Evolutionary conservation across 164 flowering plant species (phyloP), one percentile per base, ranked within the genome.

Genomic region (Umbilicus rupestris): DNA sequence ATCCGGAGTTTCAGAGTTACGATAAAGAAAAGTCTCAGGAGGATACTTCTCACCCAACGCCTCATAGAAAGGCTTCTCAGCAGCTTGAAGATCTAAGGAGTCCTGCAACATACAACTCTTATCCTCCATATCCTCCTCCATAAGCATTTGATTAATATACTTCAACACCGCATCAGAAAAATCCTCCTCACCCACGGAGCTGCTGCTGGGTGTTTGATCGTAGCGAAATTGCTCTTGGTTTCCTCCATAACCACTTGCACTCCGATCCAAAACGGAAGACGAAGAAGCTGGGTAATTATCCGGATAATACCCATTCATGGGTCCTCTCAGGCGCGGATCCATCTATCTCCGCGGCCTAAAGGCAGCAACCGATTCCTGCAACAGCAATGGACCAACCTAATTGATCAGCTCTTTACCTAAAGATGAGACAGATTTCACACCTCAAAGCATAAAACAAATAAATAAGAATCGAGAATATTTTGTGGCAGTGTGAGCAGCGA

Each of bases 1-100:
- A 57, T 73, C 80, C 0, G 63, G 74, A 58, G 65, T 75, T 42
- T 76, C 82, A 7, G 60, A 30, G 24, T n/a, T 44, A 28, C 67
- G 65, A 35, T 39, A 74, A 60, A 66, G 49, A 17, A 52, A 12
- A 65, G 46, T 66, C 62, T 63, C 37, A 26, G 59, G 87, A 0
- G 98, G 95, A 35, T 67, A 67, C 11, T 66, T 39, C 64, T 50
- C 24, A 29, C 70, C 67, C n/a, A 72, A 67, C 28, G 44, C 65
- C 15, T 62, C 41, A 35, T 62, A 62, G 37, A 62, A 62, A 33
- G 65, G 44, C 41, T 39, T 62, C 65, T 62, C 44, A 2, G 65
- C 65, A 62, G 65, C 65, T 62, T 62, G 28, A 62, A 73, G 70
- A 31, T 71, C 72, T 17, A 69, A 24, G 14, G 30, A 42, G 22